Conservation (phyloP, 345 rosid genomes). For the Boechera retrofracta region DNA sequence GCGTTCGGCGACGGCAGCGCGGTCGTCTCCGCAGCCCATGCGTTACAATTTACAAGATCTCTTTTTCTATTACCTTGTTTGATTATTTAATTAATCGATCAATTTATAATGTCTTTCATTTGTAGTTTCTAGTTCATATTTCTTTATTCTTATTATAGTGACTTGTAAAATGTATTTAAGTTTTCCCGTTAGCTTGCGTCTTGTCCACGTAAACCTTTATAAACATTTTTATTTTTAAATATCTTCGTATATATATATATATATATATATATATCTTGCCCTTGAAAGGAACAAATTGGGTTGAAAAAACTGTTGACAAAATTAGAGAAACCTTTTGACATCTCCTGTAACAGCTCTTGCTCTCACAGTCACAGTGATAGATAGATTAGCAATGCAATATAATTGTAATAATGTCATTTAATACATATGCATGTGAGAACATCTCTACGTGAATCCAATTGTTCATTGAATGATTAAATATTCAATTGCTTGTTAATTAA, state of each 20-base stretch:
- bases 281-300: neutral
- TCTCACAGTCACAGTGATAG: slow-evolving; percentile 9
- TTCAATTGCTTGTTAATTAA: slow-evolving; percentile 5
- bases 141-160: neutral
- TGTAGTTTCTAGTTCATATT: slow-evolving; percentile 6
- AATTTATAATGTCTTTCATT: neutral
- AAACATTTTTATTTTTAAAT: neutral
- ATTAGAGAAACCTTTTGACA: neutral
- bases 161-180: slow-evolving; percentile 7
- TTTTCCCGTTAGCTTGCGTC: slow-evolving; percentile 26
- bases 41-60: slow-evolving; percentile 70
- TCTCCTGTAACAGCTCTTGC: slow-evolving; percentile 2
- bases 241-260: neutral
- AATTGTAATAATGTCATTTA: neutral
- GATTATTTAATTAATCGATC: slow-evolving; percentile 9
- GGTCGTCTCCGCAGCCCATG: slow-evolving; percentile 62
- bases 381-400: neutral
- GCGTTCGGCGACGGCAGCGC: slow-evolving; percentile 85
- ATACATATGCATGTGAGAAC: slow-evolving; percentile 22
- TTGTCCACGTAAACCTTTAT: slow-evolving; percentile 30
- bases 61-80: slow-evolving; percentile 21
- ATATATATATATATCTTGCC: neutral
- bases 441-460: slow-evolving; percentile 24
- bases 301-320: neutral
- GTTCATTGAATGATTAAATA: slow-evolving; percentile 12